phyloP scores from a whole-genome alignment of 106 monocot species.

The Dioscorea zingiberensis region DNA sequence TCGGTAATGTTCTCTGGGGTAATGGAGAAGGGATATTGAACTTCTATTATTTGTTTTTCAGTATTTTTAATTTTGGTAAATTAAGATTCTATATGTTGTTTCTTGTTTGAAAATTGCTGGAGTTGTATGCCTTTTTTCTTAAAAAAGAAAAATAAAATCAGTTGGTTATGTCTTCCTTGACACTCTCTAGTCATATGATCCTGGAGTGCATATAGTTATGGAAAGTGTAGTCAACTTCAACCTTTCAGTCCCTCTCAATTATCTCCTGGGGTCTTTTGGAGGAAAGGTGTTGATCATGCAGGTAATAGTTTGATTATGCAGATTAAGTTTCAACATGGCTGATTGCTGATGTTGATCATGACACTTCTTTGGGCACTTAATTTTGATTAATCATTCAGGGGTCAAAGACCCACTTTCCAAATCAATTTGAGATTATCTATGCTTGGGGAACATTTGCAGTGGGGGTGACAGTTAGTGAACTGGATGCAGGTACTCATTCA shows the following conservation, averaged over 20 bases:
- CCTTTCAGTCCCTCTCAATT: constrained; percentile 80
- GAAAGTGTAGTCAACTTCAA: constrained; percentile 70
- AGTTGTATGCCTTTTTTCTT: too few species aligned
- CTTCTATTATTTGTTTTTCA: too few species aligned
- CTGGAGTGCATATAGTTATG: constrained; percentile 61
- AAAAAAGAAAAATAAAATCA: too few species aligned
- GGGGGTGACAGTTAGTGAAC: constrained; percentile 50
- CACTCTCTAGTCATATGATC: constrained; percentile 79
- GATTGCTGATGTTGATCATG: not conserved
- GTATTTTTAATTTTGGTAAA: too few species aligned
- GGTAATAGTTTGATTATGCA: constrained; percentile 22
- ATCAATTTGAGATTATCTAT: constrained; percentile 45
- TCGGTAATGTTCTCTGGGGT: too few species aligned
- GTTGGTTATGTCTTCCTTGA: constrained; percentile 30
- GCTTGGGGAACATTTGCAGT: constrained; percentile 63
- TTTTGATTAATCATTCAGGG: constrained; percentile 29
- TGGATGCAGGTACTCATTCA: constrained; percentile 72
- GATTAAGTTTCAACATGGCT: not conserved
- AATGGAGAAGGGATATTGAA: too few species aligned
- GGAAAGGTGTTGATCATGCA: constrained; percentile 70
- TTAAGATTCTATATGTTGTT: too few species aligned
- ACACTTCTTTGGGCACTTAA: not conserved
- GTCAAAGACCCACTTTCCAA: constrained; percentile 75
- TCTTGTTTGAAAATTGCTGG: too few species aligned
- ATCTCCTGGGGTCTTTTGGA: constrained; percentile 68